Percentiles rank a stretch among this genome's conserved stretches.
phyloP scores from a whole-genome alignment of 2,329 filamentous ascomycete genomes.

The Sclerotinia glacialis region DNA sequence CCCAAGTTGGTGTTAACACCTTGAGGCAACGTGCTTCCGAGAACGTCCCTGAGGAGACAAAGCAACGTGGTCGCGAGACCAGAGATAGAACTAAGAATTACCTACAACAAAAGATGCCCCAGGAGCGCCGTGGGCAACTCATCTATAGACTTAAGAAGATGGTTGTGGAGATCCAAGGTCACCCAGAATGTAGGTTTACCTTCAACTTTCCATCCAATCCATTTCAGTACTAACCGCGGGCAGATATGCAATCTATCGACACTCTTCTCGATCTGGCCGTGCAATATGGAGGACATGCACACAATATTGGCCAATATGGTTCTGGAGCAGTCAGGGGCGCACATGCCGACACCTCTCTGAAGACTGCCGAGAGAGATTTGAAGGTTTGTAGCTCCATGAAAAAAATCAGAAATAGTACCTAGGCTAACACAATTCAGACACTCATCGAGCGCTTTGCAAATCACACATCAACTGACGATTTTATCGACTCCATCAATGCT shows the following conservation, averaged over 20 bases:
- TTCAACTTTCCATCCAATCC: neutral
- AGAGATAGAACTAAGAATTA: slow-evolving; percentile 65
- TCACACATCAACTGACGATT: slow-evolving; percentile 80
- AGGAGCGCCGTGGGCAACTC: slow-evolving; percentile 88
- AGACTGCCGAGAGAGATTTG: slow-evolving; percentile 73
- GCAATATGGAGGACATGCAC: slow-evolving; percentile 75
- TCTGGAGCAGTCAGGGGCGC: slow-evolving; percentile 70
- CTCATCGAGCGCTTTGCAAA: slow-evolving; percentile 96
- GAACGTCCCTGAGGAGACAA: slow-evolving; percentile 62
- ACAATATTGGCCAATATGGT: slow-evolving; percentile 60
- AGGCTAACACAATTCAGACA: slow-evolving; percentile 50
- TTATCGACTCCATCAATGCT: slow-evolving; percentile 79
- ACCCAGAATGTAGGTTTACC: slow-evolving; percentile 69
- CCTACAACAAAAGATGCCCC: slow-evolving; percentile 78
- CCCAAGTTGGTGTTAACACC: slow-evolving; percentile 40
- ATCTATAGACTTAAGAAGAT: slow-evolving; percentile 97
- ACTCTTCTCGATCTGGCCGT: slow-evolving; percentile 82
- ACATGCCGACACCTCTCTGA: slow-evolving; percentile 60
- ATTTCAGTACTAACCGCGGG: slow-evolving; percentile 33
- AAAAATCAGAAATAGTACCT: neutral
- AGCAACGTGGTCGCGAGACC: slow-evolving; percentile 52
- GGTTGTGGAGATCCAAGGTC: slow-evolving; percentile 92
- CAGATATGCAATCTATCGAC: slow-evolving; percentile 82
- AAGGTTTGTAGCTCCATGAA: slow-evolving; percentile 43
- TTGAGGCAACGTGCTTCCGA: slow-evolving; percentile 57